Base-by-base conservation (phyloP, 306 rosid species). In the Prunus padus region DNA sequence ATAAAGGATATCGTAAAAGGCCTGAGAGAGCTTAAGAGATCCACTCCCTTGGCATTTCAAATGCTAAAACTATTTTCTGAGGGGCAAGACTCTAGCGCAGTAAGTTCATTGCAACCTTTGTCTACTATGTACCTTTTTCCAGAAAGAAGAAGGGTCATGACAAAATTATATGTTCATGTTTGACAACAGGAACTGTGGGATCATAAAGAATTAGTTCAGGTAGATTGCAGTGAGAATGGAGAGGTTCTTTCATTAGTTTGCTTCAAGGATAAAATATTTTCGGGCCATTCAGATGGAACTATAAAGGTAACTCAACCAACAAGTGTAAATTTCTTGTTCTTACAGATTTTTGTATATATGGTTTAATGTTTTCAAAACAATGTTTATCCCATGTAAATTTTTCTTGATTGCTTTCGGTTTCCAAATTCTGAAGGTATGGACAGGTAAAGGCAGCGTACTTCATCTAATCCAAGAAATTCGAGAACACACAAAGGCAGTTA, bases 241-340 rank as follows among this genome's bases (percentile, higher is more conserved):
- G 93, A 89, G 79, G 96, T 95, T 64, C 65, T 86, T 31, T 92
- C 97, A 52, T 68, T 92, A 76, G 82, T 86, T 57, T 90, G 79
- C 84, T 83, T 67, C 54, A 89, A 86, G 71, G 91, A 84, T 77
- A 87, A 87, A 76, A 19, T 85, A 4, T 86, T 95, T 86, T 92
- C 98, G 4, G 97, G 97, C 14, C 98, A 95, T 82, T 80, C 98
- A 80, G 96, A 95, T 85, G 98, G 98, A 73, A 95, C 89, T 25
- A 89, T 95, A 66, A 92, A 89, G 98, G 98, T 94, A 83, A 74
- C 56, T 63, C 65, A 42, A 73, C 67, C 59, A 55, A 13, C 46
- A 11, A 18, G 3, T 2, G 20, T 12, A 46, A 8, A 22, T 60
- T 76, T 55, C 55, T 76, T 49, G 30, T 37, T 26, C 66, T 44